These are phyloP conservation scores for Leccinum ochraceum DNA, from an alignment of 768 basidiomycete genomes.

Conservation along the genomic window DNA sequence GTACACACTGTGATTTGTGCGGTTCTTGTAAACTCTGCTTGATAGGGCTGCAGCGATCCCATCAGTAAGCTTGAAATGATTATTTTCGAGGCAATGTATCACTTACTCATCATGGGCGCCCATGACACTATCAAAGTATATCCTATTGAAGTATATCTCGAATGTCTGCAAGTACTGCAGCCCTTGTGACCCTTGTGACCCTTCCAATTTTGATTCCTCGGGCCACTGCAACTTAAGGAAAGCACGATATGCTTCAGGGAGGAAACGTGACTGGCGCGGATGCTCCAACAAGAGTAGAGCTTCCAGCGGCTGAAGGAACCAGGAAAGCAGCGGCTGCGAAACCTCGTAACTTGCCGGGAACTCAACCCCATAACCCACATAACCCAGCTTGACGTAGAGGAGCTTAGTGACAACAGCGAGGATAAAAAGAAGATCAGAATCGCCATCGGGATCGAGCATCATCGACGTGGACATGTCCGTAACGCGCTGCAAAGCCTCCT, in stretches of 20 bases:
- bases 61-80: background rate
- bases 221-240: constrained; percentile 4
- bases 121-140: background rate
- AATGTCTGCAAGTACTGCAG: constrained; percentile 6
- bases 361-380: background rate
- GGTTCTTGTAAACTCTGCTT: background rate
- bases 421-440: constrained; percentile 7
- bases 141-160: constrained; percentile 5
- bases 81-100: background rate
- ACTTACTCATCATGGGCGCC: background rate
- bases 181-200: background rate
- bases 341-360: background rate
- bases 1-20: background rate
- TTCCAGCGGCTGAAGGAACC: constrained; percentile 6
- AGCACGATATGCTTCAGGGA: constrained; percentile 3
- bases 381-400: constrained; percentile 2
- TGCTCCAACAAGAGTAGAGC: background rate
- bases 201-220: background rate
- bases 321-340: constrained; percentile 3
- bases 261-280: constrained; percentile 3
- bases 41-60: background rate
- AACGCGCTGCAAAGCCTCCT: background rate
- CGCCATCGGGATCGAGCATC: background rate
- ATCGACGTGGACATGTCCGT: background rate
- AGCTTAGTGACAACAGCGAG: constrained; percentile 2